Conservation (phyloP, 2,329 filamentous ascomycete genomes). For the Paraphoma sp. region DNA sequence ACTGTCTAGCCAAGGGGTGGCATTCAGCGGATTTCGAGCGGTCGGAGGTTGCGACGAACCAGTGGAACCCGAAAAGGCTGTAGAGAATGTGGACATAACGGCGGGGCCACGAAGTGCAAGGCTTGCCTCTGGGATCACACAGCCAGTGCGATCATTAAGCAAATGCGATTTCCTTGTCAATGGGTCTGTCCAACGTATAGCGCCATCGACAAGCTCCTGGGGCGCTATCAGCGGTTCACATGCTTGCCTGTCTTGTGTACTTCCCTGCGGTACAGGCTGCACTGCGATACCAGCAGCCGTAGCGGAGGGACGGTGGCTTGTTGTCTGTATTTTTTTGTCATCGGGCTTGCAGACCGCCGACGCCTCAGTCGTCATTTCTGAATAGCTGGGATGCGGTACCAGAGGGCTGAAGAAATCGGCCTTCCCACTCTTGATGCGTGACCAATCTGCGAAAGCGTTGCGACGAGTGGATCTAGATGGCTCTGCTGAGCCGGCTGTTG, state of each 20-base stretch:
- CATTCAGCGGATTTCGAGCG: neutral
- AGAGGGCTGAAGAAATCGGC: constrained; percentile 34
- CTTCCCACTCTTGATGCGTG: constrained; percentile 53
- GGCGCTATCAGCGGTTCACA: neutral
- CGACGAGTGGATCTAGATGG: constrained; percentile 3
- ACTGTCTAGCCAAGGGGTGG: constrained; percentile 63
- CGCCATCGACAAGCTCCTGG: constrained; percentile 31
- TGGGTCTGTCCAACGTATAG: constrained; percentile 67
- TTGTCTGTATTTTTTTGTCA: neutral
- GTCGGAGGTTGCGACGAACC: too few species aligned
- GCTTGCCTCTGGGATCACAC: constrained; percentile 29
- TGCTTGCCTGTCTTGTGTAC: neutral
- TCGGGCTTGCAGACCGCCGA: neutral
- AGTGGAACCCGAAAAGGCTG: constrained; percentile 40
- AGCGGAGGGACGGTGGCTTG: neutral
- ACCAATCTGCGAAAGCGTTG: constrained; percentile 47
- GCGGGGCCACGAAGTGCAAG: constrained; percentile 15
- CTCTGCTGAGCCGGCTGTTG: constrained; percentile 1
- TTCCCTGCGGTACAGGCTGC: constrained; percentile 13
- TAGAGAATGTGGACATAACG: constrained; percentile 7
- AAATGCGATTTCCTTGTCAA: constrained; percentile 58
- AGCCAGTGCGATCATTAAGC: constrained; percentile 65
- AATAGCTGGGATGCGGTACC: neutral
- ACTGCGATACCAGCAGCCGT: neutral
- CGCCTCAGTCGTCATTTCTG: neutral